Percentiles rank a stretch among this genome's conserved stretches.
phyloP scores from a whole-genome alignment of 805 yeast genomes.

The Candida boleticola region DNA sequence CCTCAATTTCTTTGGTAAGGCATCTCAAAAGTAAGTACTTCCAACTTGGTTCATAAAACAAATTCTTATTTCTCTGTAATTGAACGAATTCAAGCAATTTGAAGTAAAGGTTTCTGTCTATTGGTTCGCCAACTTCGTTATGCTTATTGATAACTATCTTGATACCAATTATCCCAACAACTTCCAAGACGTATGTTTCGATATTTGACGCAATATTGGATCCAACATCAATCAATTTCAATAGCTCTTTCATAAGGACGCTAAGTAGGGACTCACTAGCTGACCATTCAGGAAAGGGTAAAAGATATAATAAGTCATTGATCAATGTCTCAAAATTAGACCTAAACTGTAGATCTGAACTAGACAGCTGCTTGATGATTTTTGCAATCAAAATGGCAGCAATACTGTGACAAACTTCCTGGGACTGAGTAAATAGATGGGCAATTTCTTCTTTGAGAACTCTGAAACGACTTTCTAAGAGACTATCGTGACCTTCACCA shows the following conservation, averaged over 20 bases:
- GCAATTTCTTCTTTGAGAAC: conserved; percentile 4
- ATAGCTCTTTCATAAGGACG: conserved; percentile 43
- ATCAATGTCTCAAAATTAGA: conserved; percentile 50
- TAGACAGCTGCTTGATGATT: conserved; percentile 8
- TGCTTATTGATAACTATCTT: conserved; percentile 36
- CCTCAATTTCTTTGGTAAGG: background rate
- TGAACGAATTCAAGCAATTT: conserved; percentile 13
- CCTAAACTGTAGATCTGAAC: conserved; percentile 28
- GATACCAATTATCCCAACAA: conserved; percentile 60
- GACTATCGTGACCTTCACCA: background rate
- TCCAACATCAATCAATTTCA: conserved; percentile 34
- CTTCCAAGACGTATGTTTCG: conserved; percentile 55
- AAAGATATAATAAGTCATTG: conserved; percentile 52
- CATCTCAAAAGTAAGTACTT: conserved; percentile 15
- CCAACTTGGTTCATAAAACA: conserved; percentile 8
- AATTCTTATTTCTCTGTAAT: conserved; percentile 10
- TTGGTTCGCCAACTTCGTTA: conserved; percentile 7
- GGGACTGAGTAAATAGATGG: conserved; percentile 2
- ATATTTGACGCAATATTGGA: conserved; percentile 32
- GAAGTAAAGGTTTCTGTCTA: conserved; percentile 6
- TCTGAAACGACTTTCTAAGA: background rate
- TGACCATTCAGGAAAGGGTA: conserved; percentile 61
- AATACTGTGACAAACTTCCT: conserved; percentile 22
- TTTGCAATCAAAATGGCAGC: conserved; percentile 20
- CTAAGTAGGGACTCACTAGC: conserved; percentile 51